Evolutionary conservation across 2,329 filamentous ascomycete genomes (phyloP).

Genomic region (Huntiella decipiens): DNA sequence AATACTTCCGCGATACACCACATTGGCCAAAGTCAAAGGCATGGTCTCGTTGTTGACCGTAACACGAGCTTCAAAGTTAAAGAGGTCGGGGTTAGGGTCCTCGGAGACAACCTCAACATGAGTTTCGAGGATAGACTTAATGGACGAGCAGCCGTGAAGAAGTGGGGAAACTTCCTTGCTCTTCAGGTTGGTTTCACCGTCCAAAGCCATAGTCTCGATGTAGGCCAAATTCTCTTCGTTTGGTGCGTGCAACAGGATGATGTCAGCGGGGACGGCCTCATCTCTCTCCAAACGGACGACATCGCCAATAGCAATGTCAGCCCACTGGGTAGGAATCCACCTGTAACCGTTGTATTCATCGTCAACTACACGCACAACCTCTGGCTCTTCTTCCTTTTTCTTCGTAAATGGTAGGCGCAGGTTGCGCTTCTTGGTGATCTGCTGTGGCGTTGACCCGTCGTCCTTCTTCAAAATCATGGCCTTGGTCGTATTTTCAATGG

Average conservation of each 20-base stretch:
- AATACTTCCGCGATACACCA: slow-evolving; percentile 72
- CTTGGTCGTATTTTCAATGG: slow-evolving; percentile 50
- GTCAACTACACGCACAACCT: slow-evolving; percentile 20
- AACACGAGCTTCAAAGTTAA: slow-evolving; percentile 55
- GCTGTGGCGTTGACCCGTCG: background rate
- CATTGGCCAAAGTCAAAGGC: slow-evolving; percentile 62
- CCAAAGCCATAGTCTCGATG: slow-evolving; percentile 67
- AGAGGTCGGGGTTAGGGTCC: slow-evolving; percentile 60
- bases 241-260: slow-evolving; percentile 57
- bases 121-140: slow-evolving; percentile 33
- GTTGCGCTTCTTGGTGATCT: slow-evolving; percentile 1
- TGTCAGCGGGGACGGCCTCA: slow-evolving; percentile 65
- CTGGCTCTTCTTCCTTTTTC: slow-evolving; percentile 22
- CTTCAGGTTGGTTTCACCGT: slow-evolving; percentile 69
- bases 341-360: slow-evolving; percentile 38
- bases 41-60: slow-evolving; percentile 35
- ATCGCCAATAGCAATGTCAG: slow-evolving; percentile 30
- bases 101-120: slow-evolving; percentile 50
- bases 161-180: slow-evolving; percentile 49
- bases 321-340: slow-evolving; percentile 33
- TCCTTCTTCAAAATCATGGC: slow-evolving; percentile 21
- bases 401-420: slow-evolving; percentile 8
- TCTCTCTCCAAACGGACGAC: slow-evolving; percentile 39
- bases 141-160: slow-evolving; percentile 36
- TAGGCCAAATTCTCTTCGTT: slow-evolving; percentile 67